These are phyloP conservation scores for Chaetomium olivaceum DNA, from an alignment of 2,329 filamentous ascomycete species.

Conservation along the genomic window DNA sequence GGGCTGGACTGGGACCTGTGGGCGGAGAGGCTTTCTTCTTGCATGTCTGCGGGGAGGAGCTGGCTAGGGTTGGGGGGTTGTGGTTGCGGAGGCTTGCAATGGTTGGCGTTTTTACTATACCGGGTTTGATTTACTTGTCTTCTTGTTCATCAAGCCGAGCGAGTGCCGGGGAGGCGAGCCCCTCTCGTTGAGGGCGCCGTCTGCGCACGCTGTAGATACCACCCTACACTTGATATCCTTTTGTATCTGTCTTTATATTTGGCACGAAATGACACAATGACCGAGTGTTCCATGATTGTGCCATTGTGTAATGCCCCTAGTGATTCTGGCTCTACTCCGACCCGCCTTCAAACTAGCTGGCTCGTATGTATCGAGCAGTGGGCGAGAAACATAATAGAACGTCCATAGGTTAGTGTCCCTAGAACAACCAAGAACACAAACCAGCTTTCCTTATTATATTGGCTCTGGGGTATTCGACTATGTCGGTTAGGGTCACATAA, in stretches of 20 bases:
- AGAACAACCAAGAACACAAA: too few relatives aligned
- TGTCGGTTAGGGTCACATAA: too few relatives aligned
- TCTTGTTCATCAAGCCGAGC: conserved; percentile 9
- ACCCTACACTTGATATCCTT: not conserved
- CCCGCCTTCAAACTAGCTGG: too few relatives aligned
- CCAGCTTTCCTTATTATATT: too few relatives aligned
- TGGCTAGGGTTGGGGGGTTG: not conserved
- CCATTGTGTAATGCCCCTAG: not conserved
- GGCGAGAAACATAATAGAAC: too few relatives aligned
- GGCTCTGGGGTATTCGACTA: too few relatives aligned
- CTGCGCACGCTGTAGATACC: conserved; percentile 3
- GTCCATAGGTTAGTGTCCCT: too few relatives aligned
- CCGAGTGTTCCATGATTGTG: not conserved
- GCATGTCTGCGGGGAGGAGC: not conserved
- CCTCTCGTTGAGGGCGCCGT: not conserved
- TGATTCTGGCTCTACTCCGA: not conserved
- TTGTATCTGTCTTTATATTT: conserved; percentile 1
- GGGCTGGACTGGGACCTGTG: not conserved
- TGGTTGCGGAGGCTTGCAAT: not conserved
- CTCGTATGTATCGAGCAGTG: too few relatives aligned
- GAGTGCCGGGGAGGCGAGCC: not conserved
- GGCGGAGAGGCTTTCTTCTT: not conserved
- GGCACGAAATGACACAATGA: not conserved
- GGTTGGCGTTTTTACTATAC: conserved; percentile 6
- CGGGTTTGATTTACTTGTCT: not conserved